Evolutionary conservation across 306 rosid genomes (phyloP), one percentile per base, ranked within the genome.

Genomic region (Pterocarpus macrocarpus): DNA sequence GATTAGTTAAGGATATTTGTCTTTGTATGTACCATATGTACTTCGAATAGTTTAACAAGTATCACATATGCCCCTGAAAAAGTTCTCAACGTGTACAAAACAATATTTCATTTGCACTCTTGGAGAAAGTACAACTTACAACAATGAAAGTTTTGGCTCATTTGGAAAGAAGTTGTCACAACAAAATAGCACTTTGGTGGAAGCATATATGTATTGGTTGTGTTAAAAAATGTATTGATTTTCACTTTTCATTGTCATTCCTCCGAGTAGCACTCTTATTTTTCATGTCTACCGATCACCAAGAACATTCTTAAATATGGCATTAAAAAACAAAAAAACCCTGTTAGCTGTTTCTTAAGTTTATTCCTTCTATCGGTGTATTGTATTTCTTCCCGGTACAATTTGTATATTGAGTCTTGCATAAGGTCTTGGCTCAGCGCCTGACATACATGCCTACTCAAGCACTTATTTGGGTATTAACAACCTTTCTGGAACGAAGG

Each of bases 61-160:
- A 64, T 53, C 10, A 14, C 41, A 65, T 4, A 13, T 11, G 82
- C 47, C 52, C 32, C 11, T 58, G n/a, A 50, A 35, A 57, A 56
- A 16, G 16, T 33, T 15, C 22, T 38, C 74, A 43, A 41, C 32
- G 16, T 12, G 10, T 2, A 49, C 62, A 35, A 38, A 47, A 65
- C 35, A 59, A 61, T 71, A 62, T 53, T 38, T 50, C 66, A 9
- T 61, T 71, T 62, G 38, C 59, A 5, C 66, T 7, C 39, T 71
- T 62, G n/a, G 34, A 9, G 43, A 72, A 36, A 32, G 8, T 36
- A 5, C 50, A n/a, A 5, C 41, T 47, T 63, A 33, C 30, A 44
- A 44, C 58, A 17, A 11, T 35, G 3, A 32, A 34, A 79, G 38
- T 8, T 8, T 57, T 32, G 3, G 16, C 28, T 52, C 30, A 49